These are phyloP conservation scores for Aspergillus awamori DNA, from an alignment of 2,329 filamentous ascomycete genomes.

Conservation along the genomic window DNA sequence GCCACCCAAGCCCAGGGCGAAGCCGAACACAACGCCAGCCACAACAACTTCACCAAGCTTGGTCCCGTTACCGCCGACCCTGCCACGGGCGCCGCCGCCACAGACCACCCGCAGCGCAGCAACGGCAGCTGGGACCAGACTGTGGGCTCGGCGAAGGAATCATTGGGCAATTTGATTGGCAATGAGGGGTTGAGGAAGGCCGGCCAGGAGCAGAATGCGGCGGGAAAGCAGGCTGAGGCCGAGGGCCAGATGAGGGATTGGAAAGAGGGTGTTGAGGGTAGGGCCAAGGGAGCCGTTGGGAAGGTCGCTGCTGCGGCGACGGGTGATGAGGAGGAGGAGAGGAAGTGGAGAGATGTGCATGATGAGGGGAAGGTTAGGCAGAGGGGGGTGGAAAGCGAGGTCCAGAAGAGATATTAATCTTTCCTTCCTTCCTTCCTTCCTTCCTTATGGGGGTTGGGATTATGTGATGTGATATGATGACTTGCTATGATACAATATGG, in stretches of 20 bases:
- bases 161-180: constrained; percentile 73
- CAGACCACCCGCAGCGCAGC: constrained; percentile 72
- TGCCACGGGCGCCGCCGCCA: constrained; percentile 68
- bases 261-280: constrained; percentile 66
- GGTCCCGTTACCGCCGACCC: constrained; percentile 69
- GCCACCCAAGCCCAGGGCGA: constrained; percentile 67
- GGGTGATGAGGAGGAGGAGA: constrained; percentile 68
- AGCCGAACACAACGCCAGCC: constrained; percentile 71
- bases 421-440: too few relatives aligned
- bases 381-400: constrained; percentile 78
- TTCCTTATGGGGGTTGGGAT: too few relatives aligned
- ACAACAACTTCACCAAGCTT: constrained; percentile 69
- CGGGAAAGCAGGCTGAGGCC: constrained; percentile 80
- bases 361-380: constrained; percentile 83
- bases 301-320: constrained; percentile 71
- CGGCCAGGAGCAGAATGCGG: constrained; percentile 76
- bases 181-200: constrained; percentile 72
- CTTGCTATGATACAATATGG: too few relatives aligned
- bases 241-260: constrained; percentile 78
- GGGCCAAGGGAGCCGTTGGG: constrained; percentile 72
- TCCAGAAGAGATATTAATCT: constrained; percentile 60
- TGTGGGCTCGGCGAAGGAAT: constrained; percentile 81
- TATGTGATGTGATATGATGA: too few relatives aligned
- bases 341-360: constrained; percentile 69
- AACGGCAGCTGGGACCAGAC: constrained; percentile 85